phyloP scores from a whole-genome alignment of 352 stramenopile species.

The Thraustotheca clavata region DNA sequence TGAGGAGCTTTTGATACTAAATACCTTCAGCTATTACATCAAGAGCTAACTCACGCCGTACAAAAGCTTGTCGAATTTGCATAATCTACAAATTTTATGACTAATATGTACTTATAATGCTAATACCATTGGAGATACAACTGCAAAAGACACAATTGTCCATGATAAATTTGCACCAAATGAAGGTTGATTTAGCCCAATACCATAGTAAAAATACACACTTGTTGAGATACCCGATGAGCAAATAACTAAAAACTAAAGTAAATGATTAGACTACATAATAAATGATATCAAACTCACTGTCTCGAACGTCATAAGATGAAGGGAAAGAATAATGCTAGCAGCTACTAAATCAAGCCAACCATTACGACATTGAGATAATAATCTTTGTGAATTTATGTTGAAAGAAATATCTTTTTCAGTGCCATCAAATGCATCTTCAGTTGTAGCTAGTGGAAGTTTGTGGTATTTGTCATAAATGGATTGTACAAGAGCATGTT shows the following conservation, averaged over 20 bases:
- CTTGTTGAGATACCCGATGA: conserved; percentile 50
- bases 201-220: conserved; percentile 54
- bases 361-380: conserved; percentile 33
- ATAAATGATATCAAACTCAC: background rate
- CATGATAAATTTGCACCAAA: conserved; percentile 82
- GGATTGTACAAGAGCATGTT: background rate
- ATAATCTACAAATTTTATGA: conserved; percentile 38
- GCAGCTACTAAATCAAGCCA: conserved; percentile 69
- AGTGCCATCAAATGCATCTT: background rate
- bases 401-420: background rate
- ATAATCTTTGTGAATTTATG: background rate
- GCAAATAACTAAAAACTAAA: conserved; percentile 43
- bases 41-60: conserved; percentile 56
- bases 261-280: background rate
- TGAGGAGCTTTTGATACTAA: background rate
- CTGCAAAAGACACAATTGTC: conserved; percentile 70
- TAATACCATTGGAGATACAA: conserved; percentile 58
- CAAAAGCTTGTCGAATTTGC: conserved; percentile 79
- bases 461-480: background rate
- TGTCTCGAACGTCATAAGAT: conserved; percentile 70
- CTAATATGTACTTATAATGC: background rate
- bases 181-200: conserved; percentile 27
- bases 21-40: conserved; percentile 54
- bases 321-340: conserved; percentile 61
- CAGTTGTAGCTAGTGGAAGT: background rate